phyloP scores from a whole-genome alignment of 2,329 filamentous ascomycete genomes.

The Cercospora sp. region DNA sequence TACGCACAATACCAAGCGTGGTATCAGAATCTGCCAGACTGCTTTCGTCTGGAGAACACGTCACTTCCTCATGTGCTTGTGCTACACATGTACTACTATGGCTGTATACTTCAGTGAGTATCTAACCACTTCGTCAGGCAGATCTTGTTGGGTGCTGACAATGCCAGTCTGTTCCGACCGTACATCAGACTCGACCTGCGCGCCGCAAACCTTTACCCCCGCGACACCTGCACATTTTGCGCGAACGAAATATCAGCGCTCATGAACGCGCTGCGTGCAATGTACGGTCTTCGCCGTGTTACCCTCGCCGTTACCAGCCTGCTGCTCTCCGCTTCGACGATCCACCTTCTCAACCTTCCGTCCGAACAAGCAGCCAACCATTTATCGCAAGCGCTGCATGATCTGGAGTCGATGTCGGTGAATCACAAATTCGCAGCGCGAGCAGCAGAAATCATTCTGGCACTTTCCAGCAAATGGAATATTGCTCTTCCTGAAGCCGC shows the following conservation, averaged over 20 bases:
- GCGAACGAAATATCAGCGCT: conserved; percentile 48
- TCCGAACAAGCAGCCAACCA: conserved; percentile 40
- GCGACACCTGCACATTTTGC: conserved; percentile 62
- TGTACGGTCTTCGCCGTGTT: conserved; percentile 47
- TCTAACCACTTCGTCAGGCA: neutral
- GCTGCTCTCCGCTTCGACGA: conserved; percentile 45
- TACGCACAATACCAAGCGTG: conserved; percentile 71
- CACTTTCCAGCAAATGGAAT: conserved; percentile 47
- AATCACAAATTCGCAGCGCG: conserved; percentile 48
- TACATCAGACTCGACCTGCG: conserved; percentile 63
- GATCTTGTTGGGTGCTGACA: conserved; percentile 50
- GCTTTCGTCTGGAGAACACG: conserved; percentile 64
- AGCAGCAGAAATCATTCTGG: conserved; percentile 46
- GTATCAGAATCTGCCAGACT: conserved; percentile 67
- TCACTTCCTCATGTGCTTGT: conserved; percentile 73
- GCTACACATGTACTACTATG: conserved; percentile 48
- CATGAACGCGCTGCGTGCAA: conserved; percentile 45
- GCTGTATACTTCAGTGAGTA: conserved; percentile 60
- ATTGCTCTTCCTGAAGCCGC: conserved; percentile 44
- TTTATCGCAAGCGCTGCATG: conserved; percentile 46
- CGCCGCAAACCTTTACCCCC: conserved; percentile 62
- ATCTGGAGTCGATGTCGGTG: conserved; percentile 45
- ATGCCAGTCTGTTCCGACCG: conserved; percentile 70
- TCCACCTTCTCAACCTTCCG: conserved; percentile 49
- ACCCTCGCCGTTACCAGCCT: conserved; percentile 43